Evolutionary conservation across 352 stramenopile species (phyloP), one percentile per base, ranked within the genome.

Genomic region (Elongisporangium undulatum): DNA sequence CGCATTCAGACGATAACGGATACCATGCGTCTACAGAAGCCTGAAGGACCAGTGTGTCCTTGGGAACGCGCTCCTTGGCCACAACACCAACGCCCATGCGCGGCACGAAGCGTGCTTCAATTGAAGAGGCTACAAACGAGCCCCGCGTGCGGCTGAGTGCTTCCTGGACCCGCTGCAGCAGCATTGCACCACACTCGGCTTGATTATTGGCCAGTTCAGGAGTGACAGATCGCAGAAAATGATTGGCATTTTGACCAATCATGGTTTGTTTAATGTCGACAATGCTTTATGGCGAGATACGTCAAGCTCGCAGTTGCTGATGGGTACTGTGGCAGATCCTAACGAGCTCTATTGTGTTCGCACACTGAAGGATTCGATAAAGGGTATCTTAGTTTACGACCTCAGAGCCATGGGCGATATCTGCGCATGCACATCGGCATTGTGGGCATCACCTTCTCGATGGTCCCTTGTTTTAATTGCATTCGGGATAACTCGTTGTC

Each of bases 1-100:
- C 86, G 57, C 53, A 72, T 52, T 89, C 77, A 17, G 86, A 77
- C n/a, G 86, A 95, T 59, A 94, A 87, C 3, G 85, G 79, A 23
- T 77, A 78, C 86, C 82, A 95, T 20, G 69, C 63, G 13, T 87
- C 78, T 0, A 67, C 61, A 1, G 68, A 71, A 8, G 83, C 78
- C 41, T 85, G 74, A 55, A 94, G 89, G 24, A 92, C 64, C 54
- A 91, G 58, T 50, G 74, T 58, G 54, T 88, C 80, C 34, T 80
- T 81, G 15, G 78, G 69, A 53, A 95, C 83, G 0, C 49, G 66
- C 22, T 79, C 68, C 9, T 61, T 68, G 22, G 80, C 84, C 16
- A 90, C 68, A 5, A 95, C 61, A 4, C 84, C 84, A 16, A 90
- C 61, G 49, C 82, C 82, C 84, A 92, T 92, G 38, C 67, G 61